Evolutionary conservation across 202 grass and related monocot species (phyloP), one percentile per base, ranked within the genome.

Genomic region (Elaeis oleifera): DNA sequence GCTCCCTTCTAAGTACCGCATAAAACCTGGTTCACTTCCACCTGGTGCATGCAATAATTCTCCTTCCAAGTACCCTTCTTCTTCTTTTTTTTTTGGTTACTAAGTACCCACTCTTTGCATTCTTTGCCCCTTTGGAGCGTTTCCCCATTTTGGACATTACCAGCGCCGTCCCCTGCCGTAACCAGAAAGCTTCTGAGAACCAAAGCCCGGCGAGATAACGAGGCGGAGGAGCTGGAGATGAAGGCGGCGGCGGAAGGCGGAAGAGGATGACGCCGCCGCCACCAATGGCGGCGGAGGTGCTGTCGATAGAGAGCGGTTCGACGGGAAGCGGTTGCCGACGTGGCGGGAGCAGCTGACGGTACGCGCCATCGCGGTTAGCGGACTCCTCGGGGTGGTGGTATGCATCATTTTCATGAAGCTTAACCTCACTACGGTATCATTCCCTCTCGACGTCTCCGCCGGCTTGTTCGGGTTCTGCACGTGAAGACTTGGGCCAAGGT

Each of bases 321-420:
- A 82, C 18, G 73, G 51, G 50, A 59, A 77, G 0, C 65, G 54
- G 79, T 54, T 82, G 49, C 79, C 68, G 29, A 20, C 51, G 39
- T 77, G 79, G 79, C 53, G 50, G 73, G 67, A 76, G 75, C 79
- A 82, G 65, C 56, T 82, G 65, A 77, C 79, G 8, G 26, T 56
- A 17, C 56, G 79, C 5, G 73, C 79, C 17, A 57, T 82, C 14
- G 55, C 18, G 31, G 68, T 77, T 50, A 77, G 79, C 61, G 53
- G 60, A 22, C 36, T 77, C 44, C 79, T 77, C 6, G 79, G 64
- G 25, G 61, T 53, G 68, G 58, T 77, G 79, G 68, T 77, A 26
- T 77, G 68, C 65, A 20, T 20, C 20, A 20, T 20, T 20, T 20
- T 20, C 20, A 77, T 77, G 79, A 82, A 82, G 61, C 68, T 77